These are phyloP conservation scores for Cynanchum wilfordii DNA, from an alignment of 257 asterid species.

Conservation along the genomic window DNA sequence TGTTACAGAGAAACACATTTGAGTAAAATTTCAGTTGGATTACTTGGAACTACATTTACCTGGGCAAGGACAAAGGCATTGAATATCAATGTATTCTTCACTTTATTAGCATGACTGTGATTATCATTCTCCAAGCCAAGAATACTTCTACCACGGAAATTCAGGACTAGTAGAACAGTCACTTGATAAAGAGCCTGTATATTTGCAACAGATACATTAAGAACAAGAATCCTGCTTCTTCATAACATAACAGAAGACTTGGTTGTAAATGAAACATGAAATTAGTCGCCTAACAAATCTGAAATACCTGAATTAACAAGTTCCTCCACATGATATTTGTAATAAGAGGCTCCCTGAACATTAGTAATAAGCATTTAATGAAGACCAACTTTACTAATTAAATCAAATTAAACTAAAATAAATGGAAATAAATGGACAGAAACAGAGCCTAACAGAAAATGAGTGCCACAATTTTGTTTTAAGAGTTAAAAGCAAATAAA, in stretches of 20 bases:
- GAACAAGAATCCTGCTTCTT: not conserved
- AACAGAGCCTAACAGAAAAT: no score
- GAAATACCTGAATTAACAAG: conserved; percentile 72
- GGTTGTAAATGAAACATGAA: not conserved
- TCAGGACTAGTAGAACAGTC: conserved; percentile 71
- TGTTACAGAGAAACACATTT: not conserved
- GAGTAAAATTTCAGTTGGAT: not conserved
- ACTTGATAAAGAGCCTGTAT: conserved; percentile 90
- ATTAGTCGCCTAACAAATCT: not conserved
- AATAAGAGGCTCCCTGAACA: conserved; percentile 82
- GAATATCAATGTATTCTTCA: conserved; percentile 84
- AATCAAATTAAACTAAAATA: not conserved
- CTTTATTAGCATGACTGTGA: conserved; percentile 46
- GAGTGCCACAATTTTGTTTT: not conserved
- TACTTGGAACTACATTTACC: conserved; percentile 27
- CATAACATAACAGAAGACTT: not conserved
- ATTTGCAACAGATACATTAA: conserved; percentile 14
- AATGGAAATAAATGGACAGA: no score
- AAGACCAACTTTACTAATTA: not conserved
- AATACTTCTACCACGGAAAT: conserved; percentile 62
- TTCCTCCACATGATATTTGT: conserved; percentile 99
- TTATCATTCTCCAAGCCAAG: conserved; percentile 48
- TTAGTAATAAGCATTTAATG: conserved; percentile 18
- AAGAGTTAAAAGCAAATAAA: no score
- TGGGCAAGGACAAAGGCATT: conserved; percentile 87